Base-by-base conservation (phyloP, 805 yeast genomes). In the Barnettozyma wickerhamii region DNA sequence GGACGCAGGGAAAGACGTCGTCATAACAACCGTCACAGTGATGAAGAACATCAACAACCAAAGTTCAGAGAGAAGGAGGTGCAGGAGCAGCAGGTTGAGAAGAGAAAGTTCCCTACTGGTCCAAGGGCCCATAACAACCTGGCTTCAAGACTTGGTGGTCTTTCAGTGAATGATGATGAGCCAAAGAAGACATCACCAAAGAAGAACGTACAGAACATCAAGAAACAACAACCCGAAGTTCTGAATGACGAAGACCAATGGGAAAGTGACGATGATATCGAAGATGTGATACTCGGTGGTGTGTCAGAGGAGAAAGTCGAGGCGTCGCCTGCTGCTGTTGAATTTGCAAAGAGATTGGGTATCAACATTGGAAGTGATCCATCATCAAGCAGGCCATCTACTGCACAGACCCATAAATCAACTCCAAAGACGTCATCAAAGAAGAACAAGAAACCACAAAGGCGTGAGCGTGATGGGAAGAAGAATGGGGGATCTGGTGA, bases 261-360 rank as follows among this genome's bases (percentile, higher is more conserved):
- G 50, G 47, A 47, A 30, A 47, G 44, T 19, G 45, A 40, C 1
- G 43, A 31, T 19, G 43, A 36, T 4, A 45, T 29, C 13, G 30
- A 18, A 14, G 34, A 19, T 2, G 26, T 19, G 12, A 27, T 14
- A 5, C n/a, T n/a, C n/a, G 34, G 35, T 2, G 33, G 24, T n/a
- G 32, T n/a, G 6, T 28, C 24, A n/a, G 45, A 35, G 21, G 55
- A 42, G 7, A 45, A 35, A 37, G 32, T 19, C 3, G 45, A 42
- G 3, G 52, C 56, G 17, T 50, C 55, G 1, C 37, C 45, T 14
- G 58, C 49, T 9, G 59, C 54, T 0, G 38, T 36, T 10, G 47
- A 40, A 19, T 47, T 55, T 26, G 59, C 58, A 9, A 39, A 56
- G n/a, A 43, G 58, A 18, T 35, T 54, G 15, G 57, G 58, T 1